A percentile compares a stretch with the other conserved stretches of the same genome.
These are phyloP conservation scores for Solanum bulbocastanum DNA, from an alignment of 257 asterid species.

Conservation along the genomic window DNA sequence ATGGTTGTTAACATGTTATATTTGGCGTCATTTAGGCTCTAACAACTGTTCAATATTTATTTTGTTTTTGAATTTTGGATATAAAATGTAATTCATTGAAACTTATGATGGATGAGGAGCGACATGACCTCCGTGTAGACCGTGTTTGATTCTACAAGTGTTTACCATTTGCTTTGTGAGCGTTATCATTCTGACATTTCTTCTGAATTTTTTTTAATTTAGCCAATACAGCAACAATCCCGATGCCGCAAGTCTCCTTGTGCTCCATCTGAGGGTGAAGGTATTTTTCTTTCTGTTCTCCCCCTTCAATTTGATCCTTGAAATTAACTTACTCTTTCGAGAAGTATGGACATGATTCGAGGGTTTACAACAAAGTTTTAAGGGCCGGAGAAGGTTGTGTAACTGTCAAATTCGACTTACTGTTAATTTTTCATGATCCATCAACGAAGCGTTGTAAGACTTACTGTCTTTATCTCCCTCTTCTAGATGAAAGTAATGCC, in stretches of 20 bases:
- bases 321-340: background rate
- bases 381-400: background rate
- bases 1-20: background rate
- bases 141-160: background rate
- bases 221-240: constrained; percentile 94
- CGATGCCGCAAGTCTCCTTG: constrained; percentile 77
- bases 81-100: background rate
- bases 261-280: constrained; percentile 89
- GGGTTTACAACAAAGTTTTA: background rate
- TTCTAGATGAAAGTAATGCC: constrained; percentile 43
- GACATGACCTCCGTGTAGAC: background rate
- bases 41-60: background rate
- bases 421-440: background rate
- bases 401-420: background rate
- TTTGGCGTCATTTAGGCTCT: background rate
- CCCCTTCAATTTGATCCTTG: background rate
- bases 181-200: background rate
- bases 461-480: background rate
- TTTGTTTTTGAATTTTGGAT: background rate
- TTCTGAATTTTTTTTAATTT: constrained; percentile 11
- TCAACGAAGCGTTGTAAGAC: background rate
- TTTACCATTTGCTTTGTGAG: background rate
- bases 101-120: background rate
- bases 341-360: background rate
- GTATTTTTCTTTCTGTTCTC: constrained; percentile 13